phyloP scores from a whole-genome alignment of 306 rosid species.

The Cucumis sativus region Cucumber_9930_V3 NC_026657.2:40679001-40679500 shows the following conservation, averaged over 20 bases:
- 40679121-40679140: slow-evolving; percentile 7
- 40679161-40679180: neutral
- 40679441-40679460: too few relatives aligned
- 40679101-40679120: neutral
- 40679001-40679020: neutral
- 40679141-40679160: neutral
- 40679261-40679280: neutral
- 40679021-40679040: neutral
- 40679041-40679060: neutral
- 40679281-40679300: neutral
- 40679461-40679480: too few relatives aligned
- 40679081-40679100: neutral
- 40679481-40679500: too few relatives aligned
- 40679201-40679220: neutral
- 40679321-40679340: neutral
- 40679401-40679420: neutral
- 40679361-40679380: neutral
- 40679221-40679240: too few relatives aligned
- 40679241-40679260: slow-evolving; percentile 1
- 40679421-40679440: neutral
- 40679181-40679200: neutral
- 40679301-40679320: neutral
- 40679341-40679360: neutral
- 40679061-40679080: neutral
- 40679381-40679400: neutral